phyloP scores from a whole-genome alignment of 345 rosid genomes.

The Raphanus raphanistrum region DNA sequence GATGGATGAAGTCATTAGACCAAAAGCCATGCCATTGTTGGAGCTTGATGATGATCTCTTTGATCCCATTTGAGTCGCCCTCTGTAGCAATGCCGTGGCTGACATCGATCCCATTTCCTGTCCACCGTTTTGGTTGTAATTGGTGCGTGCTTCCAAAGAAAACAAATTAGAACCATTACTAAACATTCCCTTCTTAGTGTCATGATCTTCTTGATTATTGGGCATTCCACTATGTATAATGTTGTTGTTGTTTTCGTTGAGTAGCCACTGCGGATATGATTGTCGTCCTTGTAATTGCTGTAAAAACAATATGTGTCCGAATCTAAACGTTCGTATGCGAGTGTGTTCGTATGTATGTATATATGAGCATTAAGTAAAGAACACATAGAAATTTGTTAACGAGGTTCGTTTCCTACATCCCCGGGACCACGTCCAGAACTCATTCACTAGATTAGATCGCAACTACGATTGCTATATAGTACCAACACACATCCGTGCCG shows the following conservation, averaged over 20 bases:
- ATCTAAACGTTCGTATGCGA: too few species aligned
- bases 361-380: too few species aligned
- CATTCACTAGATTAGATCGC: too few species aligned
- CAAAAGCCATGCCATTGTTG: conserved; percentile 16
- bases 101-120: conserved; percentile 53
- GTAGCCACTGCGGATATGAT: conserved; percentile 33
- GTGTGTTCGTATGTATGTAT: too few species aligned
- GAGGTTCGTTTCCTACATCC: too few species aligned
- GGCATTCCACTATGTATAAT: conserved; percentile 30
- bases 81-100: conserved; percentile 83
- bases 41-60: conserved; percentile 45
- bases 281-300: conserved; percentile 29
- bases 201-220: conserved; percentile 30
- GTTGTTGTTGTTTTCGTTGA: conserved; percentile 22
- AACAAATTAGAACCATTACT: conserved; percentile 14
- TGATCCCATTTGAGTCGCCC: conserved; percentile 84
- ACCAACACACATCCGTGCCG: too few species aligned
- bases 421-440: too few species aligned
- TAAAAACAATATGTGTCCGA: too few species aligned
- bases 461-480: too few species aligned
- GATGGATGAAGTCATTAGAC: conserved; percentile 36
- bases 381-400: too few species aligned
- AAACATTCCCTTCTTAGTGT: neutral
- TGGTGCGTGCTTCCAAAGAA: conserved; percentile 18
- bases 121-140: neutral